Evolutionary conservation across 2,329 filamentous ascomycete genomes (phyloP).

Genomic region (Didymella sp.): DNA sequence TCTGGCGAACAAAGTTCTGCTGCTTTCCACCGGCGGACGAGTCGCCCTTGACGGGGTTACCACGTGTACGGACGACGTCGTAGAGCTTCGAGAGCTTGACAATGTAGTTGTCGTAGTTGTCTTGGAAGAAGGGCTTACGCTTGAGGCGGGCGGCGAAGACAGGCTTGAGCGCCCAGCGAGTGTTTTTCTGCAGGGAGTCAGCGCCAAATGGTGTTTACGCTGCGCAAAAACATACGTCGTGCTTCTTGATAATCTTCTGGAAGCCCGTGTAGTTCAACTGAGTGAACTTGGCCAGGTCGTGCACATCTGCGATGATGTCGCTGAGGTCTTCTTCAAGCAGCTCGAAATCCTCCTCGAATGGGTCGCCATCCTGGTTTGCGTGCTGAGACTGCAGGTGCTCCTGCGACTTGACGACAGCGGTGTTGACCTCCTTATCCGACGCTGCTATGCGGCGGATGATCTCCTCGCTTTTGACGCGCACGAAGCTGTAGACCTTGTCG

Average conservation of each 20-base stretch:
- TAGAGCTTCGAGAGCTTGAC: conserved; percentile 95
- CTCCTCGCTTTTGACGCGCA: conserved; percentile 96
- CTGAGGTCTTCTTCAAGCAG: conserved; percentile 92
- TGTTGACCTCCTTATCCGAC: conserved; percentile 86
- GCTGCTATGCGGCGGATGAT: conserved; percentile 88
- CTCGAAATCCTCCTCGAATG: conserved; percentile 91
- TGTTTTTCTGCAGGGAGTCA: conserved; percentile 75
- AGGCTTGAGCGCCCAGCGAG: conserved; percentile 88
- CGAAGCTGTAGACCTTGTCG: conserved; percentile 97
- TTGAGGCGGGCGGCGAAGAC: conserved; percentile 96
- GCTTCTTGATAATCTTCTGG: conserved; percentile 99
- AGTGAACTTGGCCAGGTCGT: conserved; percentile 97
- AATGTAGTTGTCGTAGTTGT: conserved; percentile 96
- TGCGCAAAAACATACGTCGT: conserved; percentile 72
- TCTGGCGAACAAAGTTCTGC: conserved; percentile 95
- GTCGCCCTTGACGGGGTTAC: conserved; percentile 91
- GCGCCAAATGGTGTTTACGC: conserved; percentile 11
- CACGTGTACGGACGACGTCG: conserved; percentile 90
- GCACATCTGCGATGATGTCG: conserved; percentile 97
- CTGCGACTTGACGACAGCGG: conserved; percentile 72
- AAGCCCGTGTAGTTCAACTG: conserved; percentile 99
- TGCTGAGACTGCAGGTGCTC: conserved; percentile 19
- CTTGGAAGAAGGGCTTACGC: conserved; percentile 97
- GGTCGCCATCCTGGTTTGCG: conserved; percentile 49
- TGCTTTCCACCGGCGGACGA: conserved; percentile 88